Percentiles rank a stretch among this genome's conserved stretches.
Conservation (phyloP, 768 basidiomycete genomes). For the Podaxis sp. region DNA sequence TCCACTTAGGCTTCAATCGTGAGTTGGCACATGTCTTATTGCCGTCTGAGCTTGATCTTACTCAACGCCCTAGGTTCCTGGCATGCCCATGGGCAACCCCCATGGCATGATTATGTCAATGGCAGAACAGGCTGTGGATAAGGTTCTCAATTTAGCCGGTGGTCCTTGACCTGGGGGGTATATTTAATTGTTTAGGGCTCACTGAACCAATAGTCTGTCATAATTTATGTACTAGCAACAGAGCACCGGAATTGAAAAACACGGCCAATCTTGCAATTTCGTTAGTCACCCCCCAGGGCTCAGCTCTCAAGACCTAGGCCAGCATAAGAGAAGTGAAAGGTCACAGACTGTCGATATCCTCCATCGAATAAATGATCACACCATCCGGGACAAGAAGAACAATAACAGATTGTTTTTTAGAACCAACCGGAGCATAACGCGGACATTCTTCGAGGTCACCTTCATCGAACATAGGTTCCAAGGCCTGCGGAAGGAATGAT, state of each 20-base stretch:
- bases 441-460: not conserved
- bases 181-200: not conserved
- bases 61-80: not conserved
- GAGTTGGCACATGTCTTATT: not conserved
- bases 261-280: too few relatives aligned
- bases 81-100: constrained; percentile 7
- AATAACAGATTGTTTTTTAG: not conserved
- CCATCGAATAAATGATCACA: not conserved
- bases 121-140: constrained; percentile 7
- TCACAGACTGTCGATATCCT: not conserved
- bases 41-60: not conserved
- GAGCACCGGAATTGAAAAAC: too few relatives aligned
- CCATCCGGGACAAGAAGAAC: not conserved
- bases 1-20: constrained; percentile 7
- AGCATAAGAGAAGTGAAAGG: not conserved
- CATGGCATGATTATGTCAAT: constrained; percentile 7
- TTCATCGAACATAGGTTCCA: not conserved
- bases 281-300: too few relatives aligned
- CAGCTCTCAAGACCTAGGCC: too few relatives aligned
- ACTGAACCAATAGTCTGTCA: too few relatives aligned
- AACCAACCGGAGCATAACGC: not conserved
- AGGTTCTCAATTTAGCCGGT: constrained; percentile 6
- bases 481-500: not conserved
- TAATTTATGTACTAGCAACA: too few relatives aligned
- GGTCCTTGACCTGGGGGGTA: not conserved